These are phyloP conservation scores for Kwoniella dejecticola DNA, from an alignment of 768 basidiomycete genomes.

Conservation along the genomic window DNA sequence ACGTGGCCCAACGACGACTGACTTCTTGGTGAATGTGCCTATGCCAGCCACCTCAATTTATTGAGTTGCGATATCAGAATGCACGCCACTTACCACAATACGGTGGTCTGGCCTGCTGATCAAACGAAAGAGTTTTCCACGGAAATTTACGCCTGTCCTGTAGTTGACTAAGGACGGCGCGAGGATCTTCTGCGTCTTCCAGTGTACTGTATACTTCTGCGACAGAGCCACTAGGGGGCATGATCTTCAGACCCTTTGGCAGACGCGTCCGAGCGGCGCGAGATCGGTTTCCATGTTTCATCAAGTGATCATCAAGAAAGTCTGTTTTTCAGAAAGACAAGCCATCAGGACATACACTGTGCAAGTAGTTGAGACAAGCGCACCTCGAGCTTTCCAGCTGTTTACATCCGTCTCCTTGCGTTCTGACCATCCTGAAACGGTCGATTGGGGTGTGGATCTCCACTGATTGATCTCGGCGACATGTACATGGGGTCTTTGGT, in stretches of 20 bases:
- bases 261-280: conserved; percentile 16
- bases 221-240: conserved; percentile 37
- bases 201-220: conserved; percentile 40
- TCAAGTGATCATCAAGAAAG: conserved; percentile 33
- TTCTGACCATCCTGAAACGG: no score
- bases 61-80: no score
- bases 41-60: no score
- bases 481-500: conserved; percentile 34
- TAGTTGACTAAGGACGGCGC: conserved; percentile 66
- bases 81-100: conserved; percentile 67
- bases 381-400: conserved; percentile 9
- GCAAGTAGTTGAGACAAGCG: no score
- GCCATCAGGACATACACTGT: no score
- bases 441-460: no score
- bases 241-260: conserved; percentile 37
- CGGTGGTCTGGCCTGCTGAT: conserved; percentile 81
- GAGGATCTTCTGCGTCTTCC: conserved; percentile 70
- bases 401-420: conserved; percentile 6
- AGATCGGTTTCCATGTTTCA: conserved; percentile 8
- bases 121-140: conserved; percentile 80
- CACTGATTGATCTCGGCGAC: conserved; percentile 46
- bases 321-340: conserved; percentile 9
- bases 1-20: conserved; percentile 75
- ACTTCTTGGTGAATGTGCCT: conserved; percentile 84
- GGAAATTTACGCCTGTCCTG: conserved; percentile 66